Evolutionary conservation across 225 moss, liverwort and hornwort genomes (phyloP).

Genomic region (Physcomitrellopsis africana): DNA sequence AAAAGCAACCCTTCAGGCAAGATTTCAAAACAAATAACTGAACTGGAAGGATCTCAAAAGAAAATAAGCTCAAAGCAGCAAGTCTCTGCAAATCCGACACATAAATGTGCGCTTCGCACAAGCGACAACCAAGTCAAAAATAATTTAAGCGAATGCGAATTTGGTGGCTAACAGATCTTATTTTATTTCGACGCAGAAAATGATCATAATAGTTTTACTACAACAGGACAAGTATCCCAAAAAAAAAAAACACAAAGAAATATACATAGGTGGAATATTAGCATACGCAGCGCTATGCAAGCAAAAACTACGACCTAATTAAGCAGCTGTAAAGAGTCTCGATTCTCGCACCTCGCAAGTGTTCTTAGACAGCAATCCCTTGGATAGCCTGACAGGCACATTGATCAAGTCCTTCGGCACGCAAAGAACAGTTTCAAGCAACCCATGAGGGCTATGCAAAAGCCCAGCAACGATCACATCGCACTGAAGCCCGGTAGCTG

Average conservation of each 20-base stretch:
- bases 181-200: background rate
- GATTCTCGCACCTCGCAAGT: conserved; percentile 65
- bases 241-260: background rate
- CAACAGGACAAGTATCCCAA: background rate
- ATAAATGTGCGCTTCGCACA: background rate
- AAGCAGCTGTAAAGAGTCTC: conserved; percentile 19
- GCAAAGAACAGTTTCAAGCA: conserved; percentile 88
- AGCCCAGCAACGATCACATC: conserved; percentile 84
- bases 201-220: background rate
- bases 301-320: background rate
- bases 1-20: no score
- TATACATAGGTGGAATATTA: background rate
- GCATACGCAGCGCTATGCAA: background rate
- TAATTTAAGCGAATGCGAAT: no score
- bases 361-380: conserved; percentile 59
- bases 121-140: background rate
- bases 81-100: background rate
- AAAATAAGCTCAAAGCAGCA: background rate
- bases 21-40: no score
- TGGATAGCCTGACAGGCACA: conserved; percentile 80
- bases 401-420: conserved; percentile 77
- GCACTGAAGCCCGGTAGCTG: conserved; percentile 77
- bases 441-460: conserved; percentile 67
- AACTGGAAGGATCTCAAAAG: no score
- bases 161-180: background rate